Evolutionary conservation across 2,329 filamentous ascomycete genomes (phyloP), one percentile per base, ranked within the genome.

Genomic region (Hymenoscyphus repandus): DNA sequence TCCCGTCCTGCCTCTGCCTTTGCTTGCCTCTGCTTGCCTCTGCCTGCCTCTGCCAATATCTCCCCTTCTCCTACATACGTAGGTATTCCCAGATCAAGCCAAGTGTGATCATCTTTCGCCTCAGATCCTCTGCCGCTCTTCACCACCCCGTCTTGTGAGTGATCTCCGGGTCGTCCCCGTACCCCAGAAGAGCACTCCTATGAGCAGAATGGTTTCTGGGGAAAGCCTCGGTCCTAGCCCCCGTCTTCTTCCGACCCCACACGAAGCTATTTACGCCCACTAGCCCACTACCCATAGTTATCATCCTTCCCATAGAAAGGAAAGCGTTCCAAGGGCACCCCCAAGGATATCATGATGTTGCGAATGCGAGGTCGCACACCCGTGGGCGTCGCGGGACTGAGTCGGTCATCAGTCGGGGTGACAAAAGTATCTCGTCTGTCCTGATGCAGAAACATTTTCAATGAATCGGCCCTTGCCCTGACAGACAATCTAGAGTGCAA

Each of bases 241-340:
- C 55, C 55, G 55, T 57, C 52, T 48, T 57, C 48, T 49, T 47
- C 52, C 52, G 52, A 53, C 50, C 46, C 50, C 52, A 53, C 50
- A 53, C 12, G 17, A 27, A 27, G 43, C 22, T 41, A 15, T 43
- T 31, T 6, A 18, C 17, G 38, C 6, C 38, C 5, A 9, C 38
- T 5, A 4, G 22, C 22, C 22, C 22, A 27, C 22, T 27, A 4
- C 22, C 7, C 22, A 27, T n/a, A 27, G 22, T 27, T 27, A 4
- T 27, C 22, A 27, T n/a, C n/a, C 22, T 27, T 27, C 22, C 7
- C 22, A 27, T n/a, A n/a, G n/a, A n/a, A n/a, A n/a, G n/a, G n/a
- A n/a, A n/a, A n/a, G n/a, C n/a, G n/a, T n/a, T n/a, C n/a, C n/a
- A n/a, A n/a, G n/a, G n/a, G n/a, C n/a, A n/a, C n/a, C n/a, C n/a